Base-by-base conservation (phyloP, 192 early-diverging fungal species). In the Coemansia sp. region DNA sequence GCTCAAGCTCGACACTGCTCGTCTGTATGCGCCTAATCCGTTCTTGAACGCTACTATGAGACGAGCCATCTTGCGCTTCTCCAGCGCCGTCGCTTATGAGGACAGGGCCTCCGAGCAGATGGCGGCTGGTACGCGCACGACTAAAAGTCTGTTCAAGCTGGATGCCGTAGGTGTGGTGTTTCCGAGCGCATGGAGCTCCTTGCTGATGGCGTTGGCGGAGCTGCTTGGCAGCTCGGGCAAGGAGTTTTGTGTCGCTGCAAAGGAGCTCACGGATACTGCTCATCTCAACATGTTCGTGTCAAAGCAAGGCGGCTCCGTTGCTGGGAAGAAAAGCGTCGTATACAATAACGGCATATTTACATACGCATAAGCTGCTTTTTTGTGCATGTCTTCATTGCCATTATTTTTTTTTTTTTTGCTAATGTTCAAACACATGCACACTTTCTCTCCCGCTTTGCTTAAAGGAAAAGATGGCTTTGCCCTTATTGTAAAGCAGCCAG, bases 31-130 rank as follows among this genome's bases (percentile, higher is more conserved):
- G 2, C 39, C 66, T 4, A 38, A 32, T 4, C 59, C 79, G 14
- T 81, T 81, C 49, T 29, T 81, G 7, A 75, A 81, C 20, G 66
- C 66, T 3, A 76, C 73, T 3, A 76, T 81, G 79, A 59, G 79
- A 1, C 58, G 63, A 1, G 41, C 62, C 14, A 8, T 37, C 3
- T 7, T 81, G 54, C 53, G 73, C 6, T 66, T 76, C 58, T 74
- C 79, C 6, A 59, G 60, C 14, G 73, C 57, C 0, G 31, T 75
- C 2, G 62, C 73, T 0, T 81, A 81, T 43, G 63, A 56, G 20
- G 56, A 68, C 19, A 31, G 6, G 11, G 10, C 25, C 5, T 24
- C 38, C 1, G 56, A 42, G 11, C 29, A 10, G 1, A 20, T 0
- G 47, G 25, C 35, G 15, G 54, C 25, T 15, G 25, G 40, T 29